phyloP scores from a whole-genome alignment of 2,329 filamentous ascomycete genomes.

The Apiospora malaysiana region DNA sequence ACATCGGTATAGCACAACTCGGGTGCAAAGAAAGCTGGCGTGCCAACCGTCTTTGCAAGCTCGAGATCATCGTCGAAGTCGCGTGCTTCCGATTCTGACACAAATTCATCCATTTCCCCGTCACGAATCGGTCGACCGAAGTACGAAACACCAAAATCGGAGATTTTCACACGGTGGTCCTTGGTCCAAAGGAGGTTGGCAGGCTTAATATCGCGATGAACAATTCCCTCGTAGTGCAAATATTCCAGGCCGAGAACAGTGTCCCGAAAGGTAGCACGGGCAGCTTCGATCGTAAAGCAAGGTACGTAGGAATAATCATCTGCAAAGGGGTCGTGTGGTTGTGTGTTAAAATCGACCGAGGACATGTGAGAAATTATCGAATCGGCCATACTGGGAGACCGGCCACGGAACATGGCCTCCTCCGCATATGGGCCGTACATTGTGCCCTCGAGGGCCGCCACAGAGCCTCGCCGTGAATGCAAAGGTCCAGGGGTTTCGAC shows the following conservation, averaged over 20 bases:
- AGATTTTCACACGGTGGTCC: slow-evolving; percentile 92
- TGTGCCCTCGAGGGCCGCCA: slow-evolving; percentile 72
- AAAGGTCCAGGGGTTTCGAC: slow-evolving; percentile 59
- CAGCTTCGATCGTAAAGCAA: slow-evolving; percentile 84
- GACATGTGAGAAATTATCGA: slow-evolving; percentile 76
- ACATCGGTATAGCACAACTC: slow-evolving; percentile 91
- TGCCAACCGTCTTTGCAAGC: slow-evolving; percentile 97
- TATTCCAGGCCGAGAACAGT: slow-evolving; percentile 94
- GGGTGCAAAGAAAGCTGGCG: slow-evolving; percentile 95
- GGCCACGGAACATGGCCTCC: slow-evolving; percentile 63
- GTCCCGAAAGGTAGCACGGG: slow-evolving; percentile 86
- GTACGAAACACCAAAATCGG: slow-evolving; percentile 98
- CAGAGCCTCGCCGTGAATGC: slow-evolving; percentile 57
- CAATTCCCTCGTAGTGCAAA: slow-evolving; percentile 84
- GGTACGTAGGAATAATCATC: slow-evolving; percentile 94
- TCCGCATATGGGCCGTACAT: slow-evolving; percentile 73
- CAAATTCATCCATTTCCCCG: slow-evolving; percentile 77
- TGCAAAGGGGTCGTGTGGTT: slow-evolving; percentile 70
- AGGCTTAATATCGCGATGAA: slow-evolving; percentile 85
- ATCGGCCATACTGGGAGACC: slow-evolving; percentile 81
- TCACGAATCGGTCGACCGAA: slow-evolving; percentile 88
- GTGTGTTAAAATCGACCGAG: slow-evolving; percentile 63
- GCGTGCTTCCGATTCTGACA: slow-evolving; percentile 79
- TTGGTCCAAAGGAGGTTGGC: slow-evolving; percentile 89
- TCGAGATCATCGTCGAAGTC: slow-evolving; percentile 94